Conservation (phyloP, 345 rosid species). For the Camelina hispida region DNA sequence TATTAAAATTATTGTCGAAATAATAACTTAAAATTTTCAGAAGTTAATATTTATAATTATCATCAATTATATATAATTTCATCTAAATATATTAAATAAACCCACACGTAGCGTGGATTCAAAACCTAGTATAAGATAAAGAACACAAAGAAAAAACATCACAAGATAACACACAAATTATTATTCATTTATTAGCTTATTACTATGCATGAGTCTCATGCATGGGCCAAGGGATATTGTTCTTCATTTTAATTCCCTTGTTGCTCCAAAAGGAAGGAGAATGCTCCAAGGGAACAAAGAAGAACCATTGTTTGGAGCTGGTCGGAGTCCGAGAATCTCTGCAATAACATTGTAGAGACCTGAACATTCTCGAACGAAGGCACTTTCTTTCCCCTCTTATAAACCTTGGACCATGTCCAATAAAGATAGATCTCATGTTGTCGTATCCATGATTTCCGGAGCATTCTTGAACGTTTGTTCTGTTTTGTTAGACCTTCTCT, state of each 20-base stretch:
- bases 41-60: no score
- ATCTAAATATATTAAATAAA: no score
- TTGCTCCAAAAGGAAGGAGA: conserved; percentile 48
- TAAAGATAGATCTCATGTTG: conserved; percentile 78
- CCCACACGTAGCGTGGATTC: no score
- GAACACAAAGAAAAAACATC: no score
- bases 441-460: conserved; percentile 91
- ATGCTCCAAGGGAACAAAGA: conserved; percentile 48
- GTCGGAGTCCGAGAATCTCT: conserved; percentile 71
- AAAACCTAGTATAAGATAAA: no score
- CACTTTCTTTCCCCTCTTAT: conserved; percentile 71
- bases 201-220: no score
- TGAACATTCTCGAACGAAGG: conserved; percentile 91
- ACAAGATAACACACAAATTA: no score
- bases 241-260: background rate
- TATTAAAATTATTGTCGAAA: no score
- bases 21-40: no score
- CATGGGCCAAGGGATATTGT: no score
- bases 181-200: no score
- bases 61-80: no score
- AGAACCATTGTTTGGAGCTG: conserved; percentile 83
- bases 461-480: conserved; percentile 59
- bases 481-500: conserved; percentile 73
- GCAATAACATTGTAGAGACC: conserved; percentile 76
- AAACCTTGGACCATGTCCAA: conserved; percentile 87